Evolutionary conservation across 805 yeast genomes (phyloP), one percentile per base, ranked within the genome.

Genomic region (Nakazawaea molendinolei): DNA sequence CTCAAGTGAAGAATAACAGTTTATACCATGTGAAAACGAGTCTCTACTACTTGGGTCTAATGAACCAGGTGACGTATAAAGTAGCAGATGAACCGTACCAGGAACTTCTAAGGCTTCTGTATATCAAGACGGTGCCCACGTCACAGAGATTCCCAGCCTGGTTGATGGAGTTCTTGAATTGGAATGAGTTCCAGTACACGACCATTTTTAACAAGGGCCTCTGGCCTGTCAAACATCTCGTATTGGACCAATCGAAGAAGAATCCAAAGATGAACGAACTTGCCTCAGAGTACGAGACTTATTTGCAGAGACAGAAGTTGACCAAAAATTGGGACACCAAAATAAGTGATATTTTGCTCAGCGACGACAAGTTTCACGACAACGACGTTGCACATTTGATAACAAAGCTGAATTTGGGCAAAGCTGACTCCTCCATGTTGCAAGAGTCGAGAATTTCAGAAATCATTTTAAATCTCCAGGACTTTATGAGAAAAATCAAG

Each of bases 171-270:
- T 38, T 38, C 33, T 19, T 38, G n/a, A 30, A 30, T 29, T 20
- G 31, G 14, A 30, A 20, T 9, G 29, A 33, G 25, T 5, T 10
- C 10, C 38, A 38, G 14, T 16, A 25, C 23, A 13, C 19, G 3
- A 8, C 13, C 3, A 30, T 38, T 2, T 10, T 18, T 12, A 14
- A 29, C 6, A 16, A 30, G 10, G 28, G 21, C 3, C 4, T 38
- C 5, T 38, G 41, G 41, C 41, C 41, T 5, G 18, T 14, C 13
- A 7, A 16, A 10, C 37, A 38, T 38, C 6, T 20, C n/a, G 20
- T 32, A 6, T 5, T 14, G 5, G 30, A 29, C 10, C 8, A 14
- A 15, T 24, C 25, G 5, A 18, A 19, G 3, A 24, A 14, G 8
- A 13, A n/a, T 7, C 5, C 16, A 12, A 28, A 8, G 23, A 22